Percentiles rank a stretch among this genome's conserved stretches.
Evolutionary conservation across 257 asterid species (phyloP).

Genomic region (Nicotiana knightiana): DNA sequence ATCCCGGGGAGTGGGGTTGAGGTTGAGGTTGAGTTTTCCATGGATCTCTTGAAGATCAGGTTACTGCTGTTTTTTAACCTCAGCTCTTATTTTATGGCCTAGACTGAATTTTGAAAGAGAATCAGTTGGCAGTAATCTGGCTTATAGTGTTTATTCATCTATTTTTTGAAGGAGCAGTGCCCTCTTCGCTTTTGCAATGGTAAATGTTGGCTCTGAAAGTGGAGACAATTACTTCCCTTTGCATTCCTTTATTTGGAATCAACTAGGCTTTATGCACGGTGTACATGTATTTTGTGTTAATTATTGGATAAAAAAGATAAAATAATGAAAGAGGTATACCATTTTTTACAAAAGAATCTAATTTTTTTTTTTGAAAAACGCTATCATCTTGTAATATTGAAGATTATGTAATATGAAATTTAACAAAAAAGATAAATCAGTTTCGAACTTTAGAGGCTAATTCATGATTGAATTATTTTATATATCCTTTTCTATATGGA

Average conservation of each 20-base stretch:
- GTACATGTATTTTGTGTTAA: too few relatives aligned
- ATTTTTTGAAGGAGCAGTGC: not conserved
- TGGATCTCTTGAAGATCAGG: not conserved
- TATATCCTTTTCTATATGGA: too few relatives aligned
- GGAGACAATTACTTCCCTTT: not conserved
- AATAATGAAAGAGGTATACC: too few relatives aligned
- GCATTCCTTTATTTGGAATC: not conserved
- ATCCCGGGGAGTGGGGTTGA: not conserved
- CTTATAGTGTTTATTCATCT: not conserved
- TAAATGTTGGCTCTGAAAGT: not conserved
- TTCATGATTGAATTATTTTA: too few relatives aligned
- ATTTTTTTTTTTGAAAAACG: too few relatives aligned
- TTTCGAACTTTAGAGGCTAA: too few relatives aligned
- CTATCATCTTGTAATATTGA: too few relatives aligned
- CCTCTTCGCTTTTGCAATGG: not conserved
- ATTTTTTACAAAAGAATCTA: too few relatives aligned
- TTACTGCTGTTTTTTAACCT: not conserved
- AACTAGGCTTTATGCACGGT: too few relatives aligned
- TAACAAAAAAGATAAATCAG: too few relatives aligned
- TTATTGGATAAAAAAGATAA: too few relatives aligned
- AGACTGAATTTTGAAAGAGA: not conserved
- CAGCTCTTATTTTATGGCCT: not conserved
- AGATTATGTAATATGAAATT: too few relatives aligned
- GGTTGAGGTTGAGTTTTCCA: not conserved
- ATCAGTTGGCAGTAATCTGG: not conserved